These are phyloP conservation scores for Asterella californica DNA, from an alignment of 225 moss, liverwort and hornwort species.

Conservation along the genomic window DNA sequence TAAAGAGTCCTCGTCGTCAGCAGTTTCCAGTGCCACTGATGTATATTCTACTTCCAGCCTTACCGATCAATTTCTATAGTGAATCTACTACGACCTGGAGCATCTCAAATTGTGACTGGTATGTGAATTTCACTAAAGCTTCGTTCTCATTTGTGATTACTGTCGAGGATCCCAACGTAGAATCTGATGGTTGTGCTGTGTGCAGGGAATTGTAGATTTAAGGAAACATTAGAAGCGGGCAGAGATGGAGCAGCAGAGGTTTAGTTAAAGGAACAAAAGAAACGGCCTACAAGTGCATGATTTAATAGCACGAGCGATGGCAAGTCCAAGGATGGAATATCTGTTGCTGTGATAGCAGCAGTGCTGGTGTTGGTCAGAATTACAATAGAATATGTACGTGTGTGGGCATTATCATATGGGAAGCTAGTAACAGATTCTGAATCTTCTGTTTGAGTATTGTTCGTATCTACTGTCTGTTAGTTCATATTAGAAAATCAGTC, in stretches of 20 bases:
- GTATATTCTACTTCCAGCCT: slow-evolving; percentile 3
- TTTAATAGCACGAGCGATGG: slow-evolving; percentile 81
- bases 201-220: slow-evolving; percentile 63
- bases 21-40: slow-evolving; percentile 24
- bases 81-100: too few species aligned
- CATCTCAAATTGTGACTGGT: too few species aligned
- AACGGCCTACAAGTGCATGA: slow-evolving; percentile 68
- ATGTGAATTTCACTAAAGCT: too few species aligned
- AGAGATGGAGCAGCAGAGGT: slow-evolving; percentile 53
- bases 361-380: slow-evolving; percentile 91
- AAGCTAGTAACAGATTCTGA: slow-evolving; percentile 69
- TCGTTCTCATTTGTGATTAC: too few species aligned
- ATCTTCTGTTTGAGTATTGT: slow-evolving; percentile 24
- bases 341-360: slow-evolving; percentile 90
- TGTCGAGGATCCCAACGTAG: too few species aligned
- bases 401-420: slow-evolving; percentile 96
- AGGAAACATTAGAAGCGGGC: slow-evolving; percentile 66
- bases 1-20: slow-evolving; percentile 25
- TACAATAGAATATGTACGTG: slow-evolving; percentile 87
- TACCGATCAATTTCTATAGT: background rate
- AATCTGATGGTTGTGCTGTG: background rate
- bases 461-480: too few species aligned
- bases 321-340: slow-evolving; percentile 57
- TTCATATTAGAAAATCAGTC: too few species aligned
- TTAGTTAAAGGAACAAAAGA: slow-evolving; percentile 54